phyloP scores from a whole-genome alignment of 306 rosid genomes.

The Clitoria ternatea region DNA sequence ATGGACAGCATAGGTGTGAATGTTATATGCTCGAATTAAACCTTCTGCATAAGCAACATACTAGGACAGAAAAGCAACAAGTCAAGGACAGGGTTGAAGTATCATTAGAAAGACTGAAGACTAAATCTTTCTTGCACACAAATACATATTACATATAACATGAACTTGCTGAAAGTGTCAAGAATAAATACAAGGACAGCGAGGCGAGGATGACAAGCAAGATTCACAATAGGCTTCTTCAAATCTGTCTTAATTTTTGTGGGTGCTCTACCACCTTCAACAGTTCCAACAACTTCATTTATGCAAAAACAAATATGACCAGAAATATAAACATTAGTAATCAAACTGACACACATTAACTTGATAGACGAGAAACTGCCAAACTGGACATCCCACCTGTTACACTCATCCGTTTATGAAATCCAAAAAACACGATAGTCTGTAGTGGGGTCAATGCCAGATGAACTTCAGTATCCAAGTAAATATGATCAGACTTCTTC shows the following conservation, averaged over 20 bases:
- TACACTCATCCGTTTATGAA: conserved; percentile 90
- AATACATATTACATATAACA: background rate
- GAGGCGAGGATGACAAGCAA: conserved; percentile 99
- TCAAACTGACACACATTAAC: conserved; percentile 1
- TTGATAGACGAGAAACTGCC: conserved; percentile 9
- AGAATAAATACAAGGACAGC: conserved; percentile 67
- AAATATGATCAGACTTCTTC: conserved; percentile 76
- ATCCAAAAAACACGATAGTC: conserved; percentile 87
- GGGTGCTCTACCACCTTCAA: conserved; percentile 95
- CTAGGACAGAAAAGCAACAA: conserved; percentile 41
- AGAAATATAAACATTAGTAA: conserved; percentile 2
- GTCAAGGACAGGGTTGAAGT: conserved; percentile 16
- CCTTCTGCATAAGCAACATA: conserved; percentile 97
- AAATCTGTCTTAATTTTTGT: conserved; percentile 95
- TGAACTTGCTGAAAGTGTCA: conserved; percentile 9
- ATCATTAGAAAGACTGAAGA: conserved; percentile 8
- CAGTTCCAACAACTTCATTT: conserved; percentile 91
- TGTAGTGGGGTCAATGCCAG: conserved; percentile 91
- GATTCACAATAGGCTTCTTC: conserved; percentile 95
- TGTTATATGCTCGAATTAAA: conserved; percentile 91
- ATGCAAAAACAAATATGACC: conserved; percentile 27
- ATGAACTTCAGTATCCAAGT: conserved; percentile 88
- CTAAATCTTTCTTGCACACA: conserved; percentile 5
- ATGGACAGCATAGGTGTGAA: conserved; percentile 90
- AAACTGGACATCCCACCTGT: conserved; percentile 57